Evolutionary conservation across 257 asterid species (phyloP).

Genomic region (Forsythia suspensa): DNA sequence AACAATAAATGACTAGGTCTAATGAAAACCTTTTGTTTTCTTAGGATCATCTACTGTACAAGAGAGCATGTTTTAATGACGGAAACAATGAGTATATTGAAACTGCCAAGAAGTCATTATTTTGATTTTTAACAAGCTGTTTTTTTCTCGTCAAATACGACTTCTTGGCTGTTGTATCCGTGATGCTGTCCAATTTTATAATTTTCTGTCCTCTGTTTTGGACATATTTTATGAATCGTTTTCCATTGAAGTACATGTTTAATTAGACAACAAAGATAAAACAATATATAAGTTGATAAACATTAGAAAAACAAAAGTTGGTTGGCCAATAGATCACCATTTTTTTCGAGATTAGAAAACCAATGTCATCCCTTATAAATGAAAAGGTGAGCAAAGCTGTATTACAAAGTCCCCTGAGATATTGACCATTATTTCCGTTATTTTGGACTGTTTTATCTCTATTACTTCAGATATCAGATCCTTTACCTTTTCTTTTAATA

Average conservation of each 20-base stretch:
- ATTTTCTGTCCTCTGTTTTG: neutral
- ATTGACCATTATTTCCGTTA: neutral
- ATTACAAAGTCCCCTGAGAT: neutral
- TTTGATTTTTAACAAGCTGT: neutral
- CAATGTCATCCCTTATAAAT: too few relatives aligned
- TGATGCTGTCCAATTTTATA: neutral
- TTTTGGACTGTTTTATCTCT: neutral
- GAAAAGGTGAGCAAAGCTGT: neutral
- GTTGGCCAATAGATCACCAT: neutral
- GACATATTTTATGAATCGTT: neutral
- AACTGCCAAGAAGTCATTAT: neutral
- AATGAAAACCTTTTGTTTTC: neutral
- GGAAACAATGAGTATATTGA: neutral
- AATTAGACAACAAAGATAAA: neutral
- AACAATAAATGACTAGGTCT: neutral
- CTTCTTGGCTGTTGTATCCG: neutral
- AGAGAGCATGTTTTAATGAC: neutral
- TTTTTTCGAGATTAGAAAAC: neutral
- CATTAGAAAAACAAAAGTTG: neutral
- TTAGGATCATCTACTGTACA: neutral
- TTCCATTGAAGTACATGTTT: too few relatives aligned
- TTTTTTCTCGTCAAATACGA: neutral
- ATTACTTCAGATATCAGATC: neutral
- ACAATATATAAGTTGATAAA: too few relatives aligned
- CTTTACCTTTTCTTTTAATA: neutral